Conservation (phyloP, 108 stramenopile genomes). For the Cyclotella kingstonii region DNA sequence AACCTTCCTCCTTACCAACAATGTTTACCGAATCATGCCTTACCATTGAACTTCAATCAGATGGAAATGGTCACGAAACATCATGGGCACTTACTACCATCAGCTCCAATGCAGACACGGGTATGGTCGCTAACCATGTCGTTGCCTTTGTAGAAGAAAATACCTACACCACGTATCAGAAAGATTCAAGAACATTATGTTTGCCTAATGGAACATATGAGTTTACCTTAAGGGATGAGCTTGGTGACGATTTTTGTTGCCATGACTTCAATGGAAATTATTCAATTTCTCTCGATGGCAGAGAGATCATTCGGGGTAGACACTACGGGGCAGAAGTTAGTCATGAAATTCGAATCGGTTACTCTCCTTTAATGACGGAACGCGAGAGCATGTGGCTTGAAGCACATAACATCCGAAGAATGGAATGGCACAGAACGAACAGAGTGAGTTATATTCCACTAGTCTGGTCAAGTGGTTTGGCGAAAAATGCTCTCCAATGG, state of each 20-base stretch:
- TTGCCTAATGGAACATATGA: constrained; percentile 16
- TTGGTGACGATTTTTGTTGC: constrained; percentile 35
- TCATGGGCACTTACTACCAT: constrained; percentile 17
- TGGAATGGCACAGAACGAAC: constrained; percentile 29
- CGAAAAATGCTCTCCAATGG: constrained; percentile 19
- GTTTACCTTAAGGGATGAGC: constrained; percentile 27
- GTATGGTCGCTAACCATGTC: constrained; percentile 3
- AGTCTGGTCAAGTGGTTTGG: constrained; percentile 28
- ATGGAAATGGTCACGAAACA: constrained; percentile 29
- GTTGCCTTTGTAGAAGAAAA: constrained; percentile 22
- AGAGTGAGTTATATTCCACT: constrained; percentile 26
- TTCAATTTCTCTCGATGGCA: constrained; percentile 14
- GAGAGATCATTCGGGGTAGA: constrained; percentile 18
- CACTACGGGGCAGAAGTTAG: constrained; percentile 7
- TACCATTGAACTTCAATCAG: constrained; percentile 23
- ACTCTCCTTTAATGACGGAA: constrained; percentile 26
- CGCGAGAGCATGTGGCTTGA: constrained; percentile 28
- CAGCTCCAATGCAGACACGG: neutral
- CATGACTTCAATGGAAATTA: constrained; percentile 16
- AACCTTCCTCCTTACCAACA: constrained; percentile 2
- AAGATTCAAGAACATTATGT: constrained; percentile 10
- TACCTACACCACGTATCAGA: constrained; percentile 13
- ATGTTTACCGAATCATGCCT: constrained; percentile 9
- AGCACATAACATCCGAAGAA: constrained; percentile 29
- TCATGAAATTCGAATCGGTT: constrained; percentile 26